phyloP scores from a whole-genome alignment of 2,329 filamentous ascomycete genomes.

The Cytospora mali region DNA sequence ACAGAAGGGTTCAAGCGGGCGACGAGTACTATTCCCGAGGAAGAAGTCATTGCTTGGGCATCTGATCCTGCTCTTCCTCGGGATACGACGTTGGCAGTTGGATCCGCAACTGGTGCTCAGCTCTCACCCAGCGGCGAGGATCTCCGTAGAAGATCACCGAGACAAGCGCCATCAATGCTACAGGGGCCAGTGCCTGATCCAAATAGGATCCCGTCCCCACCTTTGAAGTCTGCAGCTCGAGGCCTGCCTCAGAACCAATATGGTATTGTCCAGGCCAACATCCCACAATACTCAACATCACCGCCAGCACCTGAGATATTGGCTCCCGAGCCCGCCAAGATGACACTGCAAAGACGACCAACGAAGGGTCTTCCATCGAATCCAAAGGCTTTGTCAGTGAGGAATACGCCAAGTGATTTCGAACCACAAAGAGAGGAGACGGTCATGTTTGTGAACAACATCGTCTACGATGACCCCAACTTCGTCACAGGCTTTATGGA shows the following conservation, averaged over 20 bases:
- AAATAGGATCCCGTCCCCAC: constrained; percentile 9
- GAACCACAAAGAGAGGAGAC: constrained; percentile 45
- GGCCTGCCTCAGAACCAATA: constrained; percentile 16
- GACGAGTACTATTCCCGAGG: constrained; percentile 43
- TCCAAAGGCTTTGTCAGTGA: constrained; percentile 45
- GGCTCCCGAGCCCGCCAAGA: constrained; percentile 40
- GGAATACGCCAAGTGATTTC: constrained; percentile 33
- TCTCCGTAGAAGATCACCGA: constrained; percentile 55
- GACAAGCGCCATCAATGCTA: constrained; percentile 35
- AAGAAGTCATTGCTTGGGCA: constrained; percentile 38
- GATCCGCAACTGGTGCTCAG: constrained; percentile 50
- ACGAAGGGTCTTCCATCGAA: constrained; percentile 53
- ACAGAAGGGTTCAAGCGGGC: constrained; percentile 41
- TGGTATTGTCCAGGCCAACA: constrained; percentile 25
- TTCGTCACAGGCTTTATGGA: constrained; percentile 53
- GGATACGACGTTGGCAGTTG: constrained; percentile 36
- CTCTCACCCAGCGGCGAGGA: constrained; percentile 55
- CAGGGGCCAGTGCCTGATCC: background rate
- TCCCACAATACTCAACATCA: constrained; percentile 38
- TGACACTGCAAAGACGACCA: constrained; percentile 47
- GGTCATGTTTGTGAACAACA: constrained; percentile 59
- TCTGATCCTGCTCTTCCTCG: constrained; percentile 29
- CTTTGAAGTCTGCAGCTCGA: constrained; percentile 14
- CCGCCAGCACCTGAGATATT: constrained; percentile 37
- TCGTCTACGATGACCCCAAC: constrained; percentile 56